Base-by-base conservation (phyloP, 441 rosid genomes). In the Theobroma grandiflorum region DNA sequence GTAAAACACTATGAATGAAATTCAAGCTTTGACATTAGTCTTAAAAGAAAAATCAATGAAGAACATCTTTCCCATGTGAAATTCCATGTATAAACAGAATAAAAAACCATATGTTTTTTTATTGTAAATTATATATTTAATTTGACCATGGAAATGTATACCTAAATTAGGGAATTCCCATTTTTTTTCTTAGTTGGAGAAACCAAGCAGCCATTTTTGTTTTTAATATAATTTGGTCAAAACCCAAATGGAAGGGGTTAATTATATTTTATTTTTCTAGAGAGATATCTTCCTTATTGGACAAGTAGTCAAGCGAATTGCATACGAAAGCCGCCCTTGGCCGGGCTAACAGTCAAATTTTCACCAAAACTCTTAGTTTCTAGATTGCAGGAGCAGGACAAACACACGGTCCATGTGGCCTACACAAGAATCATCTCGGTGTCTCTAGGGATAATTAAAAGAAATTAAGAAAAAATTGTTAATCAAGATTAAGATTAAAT, bases 341-440 rank as follows among this genome's bases (percentile, higher is more conserved):
- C 68, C 68, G 59, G 68, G 73, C n/a, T 40, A 47, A 16, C 53
- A 42, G 81, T 81, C 83, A 69, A 74, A 50, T 26, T 7, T 72
- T 52, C 43, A 26, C 31, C 2, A 20, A 31, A 15, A 64, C 20
- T 2, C 10, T 22, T 6, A 22, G 15, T 0, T 74, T 82, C 59
- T 22, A 47, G 33, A 33, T 4, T 4, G 31, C 0, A 26, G 31
- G 31, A 26, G 64, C 64, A 59, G 64, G 31, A 26, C 37, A 59
- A 59, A 59, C 2, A 10, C 35, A 59, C 10, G 11, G 4, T 1
- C 64, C 16, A 59, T 10, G 64, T 22, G 64, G 16, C 16, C 64
- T 59, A n/a, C 2, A n/a, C 6, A 55, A 26, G 61, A n/a, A 18
- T 55, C 26, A 55, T n/a, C 61, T 55, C 20, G 6, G 8, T 55